Evolutionary conservation across 2,329 filamentous ascomycete species (phyloP).

Genomic region (Aspergillus sp.): DNA sequence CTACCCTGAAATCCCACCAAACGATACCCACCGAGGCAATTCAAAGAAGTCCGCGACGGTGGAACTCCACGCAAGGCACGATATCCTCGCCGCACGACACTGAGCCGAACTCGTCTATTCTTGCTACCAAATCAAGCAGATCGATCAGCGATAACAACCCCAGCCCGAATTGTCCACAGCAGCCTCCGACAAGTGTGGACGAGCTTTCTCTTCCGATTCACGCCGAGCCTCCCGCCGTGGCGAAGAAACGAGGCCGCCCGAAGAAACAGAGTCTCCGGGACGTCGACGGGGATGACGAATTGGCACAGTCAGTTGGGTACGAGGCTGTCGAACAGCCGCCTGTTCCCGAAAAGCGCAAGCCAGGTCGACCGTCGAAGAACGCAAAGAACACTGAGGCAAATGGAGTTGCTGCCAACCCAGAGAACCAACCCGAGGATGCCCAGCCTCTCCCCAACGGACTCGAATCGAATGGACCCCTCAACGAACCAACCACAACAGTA

Average conservation of each 20-base stretch:
- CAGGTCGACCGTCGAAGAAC: constrained; percentile 20
- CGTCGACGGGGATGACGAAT: constrained; percentile 30
- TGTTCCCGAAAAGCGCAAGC: constrained; percentile 20
- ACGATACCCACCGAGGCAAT: constrained; percentile 3
- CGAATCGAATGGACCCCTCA: background rate
- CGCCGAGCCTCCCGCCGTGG: constrained; percentile 21
- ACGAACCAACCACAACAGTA: background rate
- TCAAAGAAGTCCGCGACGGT: constrained; percentile 19
- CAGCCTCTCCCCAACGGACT: background rate
- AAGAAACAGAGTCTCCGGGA: constrained; percentile 29
- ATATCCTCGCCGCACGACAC: constrained; percentile 41
- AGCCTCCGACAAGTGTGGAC: constrained; percentile 25
- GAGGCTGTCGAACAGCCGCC: constrained; percentile 3
- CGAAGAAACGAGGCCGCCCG: constrained; percentile 30
- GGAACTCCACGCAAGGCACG: constrained; percentile 26
- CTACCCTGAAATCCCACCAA: constrained; percentile 17
- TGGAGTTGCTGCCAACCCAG: background rate
- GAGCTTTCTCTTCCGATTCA: constrained; percentile 28
- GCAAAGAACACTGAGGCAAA: background rate
- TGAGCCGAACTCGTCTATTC: constrained; percentile 38
- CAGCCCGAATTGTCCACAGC: constrained; percentile 11
- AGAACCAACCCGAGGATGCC: background rate
- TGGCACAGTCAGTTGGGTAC: constrained; percentile 15
- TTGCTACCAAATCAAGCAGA: constrained; percentile 24
- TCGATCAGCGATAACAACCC: constrained; percentile 23